Base-by-base conservation (phyloP, 2,329 filamentous ascomycete species). In the Fusarium acutatum region DNA sequence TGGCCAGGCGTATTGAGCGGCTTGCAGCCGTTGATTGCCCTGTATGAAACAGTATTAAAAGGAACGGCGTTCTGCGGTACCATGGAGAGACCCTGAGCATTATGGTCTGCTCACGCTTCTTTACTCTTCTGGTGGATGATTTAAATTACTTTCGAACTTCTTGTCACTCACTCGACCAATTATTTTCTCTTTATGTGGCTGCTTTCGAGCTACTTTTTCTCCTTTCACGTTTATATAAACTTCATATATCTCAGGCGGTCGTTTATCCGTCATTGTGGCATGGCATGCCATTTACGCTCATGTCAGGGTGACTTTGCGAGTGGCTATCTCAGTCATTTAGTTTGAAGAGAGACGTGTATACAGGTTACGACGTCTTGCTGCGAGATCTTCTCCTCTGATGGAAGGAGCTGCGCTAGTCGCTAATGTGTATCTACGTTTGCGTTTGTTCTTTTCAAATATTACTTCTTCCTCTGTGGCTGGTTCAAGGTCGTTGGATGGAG, bases 1-100 rank as follows among this genome's bases (percentile, higher is more conserved):
- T 11, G 87, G 87, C 40, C 87, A 89, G 79, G 87, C 87, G 8
- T 86, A 85, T 67, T 64, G 64, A 69, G 66, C 58, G 69, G 57
- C 60, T 64, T 57, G 52, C 63, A 62, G 57, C 64, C 52, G 67
- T 57, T 26, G 49, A 65, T 63, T 49, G 71, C 62, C 74, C 62
- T 60, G 64, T 63, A 75, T 66, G 69, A 69, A 72, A 73, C 60
- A 73, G 67, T 69, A 67, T 73, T 72, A 77, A 75, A 73, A 72
- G 72, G 75, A 70, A 71, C 50, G 79, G 80, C 80, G 80, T 80
- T 79, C 69, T 77, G 67, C 74, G 74, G 76, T 71, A 73, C 67
- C 73, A 75, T 71, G 71, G 68, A 75, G 61, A 67, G 67, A 66
- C 66, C 59, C 58, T 18, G 72, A 65, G 69, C 70, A 73, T 74